Evolutionary conservation across 2,329 filamentous ascomycete genomes (phyloP).

Genomic region (Aureobasidium leucospermi): DNA sequence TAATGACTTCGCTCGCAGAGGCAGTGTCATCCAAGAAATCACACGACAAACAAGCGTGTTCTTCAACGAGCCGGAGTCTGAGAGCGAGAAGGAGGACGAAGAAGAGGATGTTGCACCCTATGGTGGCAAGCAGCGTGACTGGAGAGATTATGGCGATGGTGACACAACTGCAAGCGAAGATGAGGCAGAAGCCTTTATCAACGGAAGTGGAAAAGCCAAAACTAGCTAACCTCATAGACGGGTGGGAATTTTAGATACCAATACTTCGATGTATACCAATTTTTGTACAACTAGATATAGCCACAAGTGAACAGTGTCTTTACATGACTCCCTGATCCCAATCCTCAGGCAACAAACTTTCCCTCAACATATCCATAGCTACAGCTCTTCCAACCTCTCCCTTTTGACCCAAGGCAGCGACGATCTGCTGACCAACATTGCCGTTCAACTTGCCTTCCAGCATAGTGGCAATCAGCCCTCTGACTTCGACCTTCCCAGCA

Average conservation of each 20-base stretch:
- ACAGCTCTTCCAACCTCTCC: not conserved
- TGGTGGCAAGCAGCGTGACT: not conserved
- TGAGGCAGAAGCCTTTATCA: not conserved
- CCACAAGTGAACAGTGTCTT: not conserved
- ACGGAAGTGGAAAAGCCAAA: not conserved
- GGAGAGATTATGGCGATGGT: slow-evolving; percentile 2
- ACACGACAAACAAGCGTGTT: slow-evolving; percentile 41
- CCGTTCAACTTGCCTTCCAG: slow-evolving; percentile 6
- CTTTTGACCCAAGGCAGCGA: not conserved
- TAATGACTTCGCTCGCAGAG: slow-evolving; percentile 15
- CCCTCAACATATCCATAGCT: slow-evolving; percentile 12
- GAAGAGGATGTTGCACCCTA: not conserved
- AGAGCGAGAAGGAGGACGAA: slow-evolving; percentile 22
- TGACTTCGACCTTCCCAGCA: slow-evolving; percentile 17
- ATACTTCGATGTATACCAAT: not conserved
- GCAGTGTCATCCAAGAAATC: slow-evolving; percentile 37
- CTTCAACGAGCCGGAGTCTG: slow-evolving; percentile 34
- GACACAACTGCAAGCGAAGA: slow-evolving; percentile 14
- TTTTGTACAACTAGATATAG: not conserved
- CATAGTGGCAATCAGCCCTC: slow-evolving; percentile 14
- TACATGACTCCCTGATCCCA: slow-evolving; percentile 10
- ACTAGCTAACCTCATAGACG: not conserved
- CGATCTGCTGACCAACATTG: not conserved
- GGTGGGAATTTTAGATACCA: not conserved
- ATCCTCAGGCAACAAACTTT: slow-evolving; percentile 6